These are phyloP conservation scores for Cryphonectria japonica DNA, from an alignment of 2,329 filamentous ascomycete species.

Conservation along the genomic window DNA sequence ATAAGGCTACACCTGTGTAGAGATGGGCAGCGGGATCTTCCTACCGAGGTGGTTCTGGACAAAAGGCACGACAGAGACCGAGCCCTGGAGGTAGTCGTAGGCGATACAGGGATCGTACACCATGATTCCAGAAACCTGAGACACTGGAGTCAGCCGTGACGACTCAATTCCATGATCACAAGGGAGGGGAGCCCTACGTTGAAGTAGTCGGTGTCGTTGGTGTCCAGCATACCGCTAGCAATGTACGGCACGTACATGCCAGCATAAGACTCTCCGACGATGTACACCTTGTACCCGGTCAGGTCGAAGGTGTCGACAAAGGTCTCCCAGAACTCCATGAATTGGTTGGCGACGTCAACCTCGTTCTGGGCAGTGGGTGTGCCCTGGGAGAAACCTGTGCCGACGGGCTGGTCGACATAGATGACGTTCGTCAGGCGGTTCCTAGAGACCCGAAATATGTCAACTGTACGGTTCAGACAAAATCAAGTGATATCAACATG, in stretches of 20 bases:
- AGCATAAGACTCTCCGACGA: constrained; percentile 74
- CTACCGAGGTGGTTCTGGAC: constrained; percentile 55
- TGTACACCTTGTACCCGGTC: constrained; percentile 70
- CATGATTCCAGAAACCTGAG: constrained; percentile 68
- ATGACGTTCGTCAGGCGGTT: constrained; percentile 74
- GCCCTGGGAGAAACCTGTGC: constrained; percentile 71
- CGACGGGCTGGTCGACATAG: constrained; percentile 72
- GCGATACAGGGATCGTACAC: constrained; percentile 74
- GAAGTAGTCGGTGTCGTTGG: constrained; percentile 65
- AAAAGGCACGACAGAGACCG: constrained; percentile 59
- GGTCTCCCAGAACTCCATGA: constrained; percentile 79
- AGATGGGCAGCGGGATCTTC: not conserved
- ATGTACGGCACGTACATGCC: constrained; percentile 74
- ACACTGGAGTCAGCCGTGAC: not conserved
- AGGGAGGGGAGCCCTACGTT: constrained; percentile 49
- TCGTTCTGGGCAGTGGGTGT: constrained; percentile 66
- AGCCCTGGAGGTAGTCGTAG: constrained; percentile 47
- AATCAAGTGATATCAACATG: not conserved
- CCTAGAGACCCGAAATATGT: constrained; percentile 44
- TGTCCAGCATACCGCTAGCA: constrained; percentile 67
- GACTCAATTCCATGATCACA: too few species aligned
- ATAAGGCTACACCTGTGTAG: not conserved
- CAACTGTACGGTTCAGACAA: not conserved
- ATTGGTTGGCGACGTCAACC: constrained; percentile 69
- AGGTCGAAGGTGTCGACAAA: constrained; percentile 73